Base-by-base conservation (phyloP, 2,329 filamentous ascomycete species). In the Akanthomyces lecanii region DNA sequence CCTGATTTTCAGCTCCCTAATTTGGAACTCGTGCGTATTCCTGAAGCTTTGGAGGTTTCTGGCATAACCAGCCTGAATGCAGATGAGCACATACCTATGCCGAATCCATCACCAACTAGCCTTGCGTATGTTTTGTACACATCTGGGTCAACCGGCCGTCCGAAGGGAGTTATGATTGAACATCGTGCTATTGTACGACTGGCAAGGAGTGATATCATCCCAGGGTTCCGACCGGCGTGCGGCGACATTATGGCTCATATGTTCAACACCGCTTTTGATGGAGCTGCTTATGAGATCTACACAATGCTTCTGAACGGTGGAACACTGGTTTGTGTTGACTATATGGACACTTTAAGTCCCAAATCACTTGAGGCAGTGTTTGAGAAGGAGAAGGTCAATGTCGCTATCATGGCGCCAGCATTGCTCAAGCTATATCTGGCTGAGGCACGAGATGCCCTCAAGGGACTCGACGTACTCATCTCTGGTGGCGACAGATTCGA, bases 91-190 rank as follows among this genome's bases (percentile, higher is more conserved):
- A 28, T 12, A 25, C 4, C 7, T 4, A 5, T 10, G 23, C 21
- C 21, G 21, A 14, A 21, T n/a, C 64, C 64, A 2, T 50, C 59
- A 16, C 30, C 63, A 6, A 61, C 47, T 3, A 66, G 64, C 28
- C 65, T 69, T 21, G 66, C 66, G 2, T 70, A 71, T 30, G 79
- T 81, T 65, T 79, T 82, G 68, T 82, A 81, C 67, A 82, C 80
- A 25, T 82, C 80, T 11, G 80, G 80, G 21, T 82, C 78, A 18
- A 82, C 80, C 1, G 80, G 80, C 8, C 72, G 72, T 36, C 80
- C 80, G 10, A 82, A 82, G 71, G 80, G 80, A 40, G 79, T 82
- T 30, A 75, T 81, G 64, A 52, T 70, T 53, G 64, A 67, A 25
- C 67, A 69, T 40, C 62, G 67, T 23, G 44, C 45, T 28, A 63